phyloP scores from a whole-genome alignment of 768 basidiomycete species.

The Dentipellis fragilis region DNA sequence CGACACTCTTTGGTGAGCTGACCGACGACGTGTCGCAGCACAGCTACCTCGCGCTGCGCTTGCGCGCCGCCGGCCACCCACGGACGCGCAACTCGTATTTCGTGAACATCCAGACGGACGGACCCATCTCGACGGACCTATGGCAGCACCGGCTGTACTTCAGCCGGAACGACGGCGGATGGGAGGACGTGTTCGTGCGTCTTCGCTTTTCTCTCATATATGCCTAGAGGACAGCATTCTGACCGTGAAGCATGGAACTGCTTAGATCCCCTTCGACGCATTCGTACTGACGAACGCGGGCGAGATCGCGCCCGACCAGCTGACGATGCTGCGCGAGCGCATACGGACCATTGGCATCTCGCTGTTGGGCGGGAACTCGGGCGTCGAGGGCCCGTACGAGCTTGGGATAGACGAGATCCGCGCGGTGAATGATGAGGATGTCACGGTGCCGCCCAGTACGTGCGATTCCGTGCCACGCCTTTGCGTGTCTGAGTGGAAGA shows the following conservation, averaged over 20 bases:
- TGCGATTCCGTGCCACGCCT: neutral
- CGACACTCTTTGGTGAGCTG: slow-evolving; percentile 82
- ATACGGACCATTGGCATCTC: slow-evolving; percentile 81
- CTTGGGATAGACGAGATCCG: slow-evolving; percentile 75
- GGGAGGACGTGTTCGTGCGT: slow-evolving; percentile 79
- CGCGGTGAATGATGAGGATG: slow-evolving; percentile 70
- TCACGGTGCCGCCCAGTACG: slow-evolving; percentile 6
- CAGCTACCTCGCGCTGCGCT: slow-evolving; percentile 68
- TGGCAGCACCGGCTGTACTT: slow-evolving; percentile 94
- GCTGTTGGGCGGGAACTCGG: slow-evolving; percentile 75
- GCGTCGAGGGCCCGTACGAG: slow-evolving; percentile 67
- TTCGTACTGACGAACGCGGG: slow-evolving; percentile 72
- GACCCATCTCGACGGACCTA: slow-evolving; percentile 70
- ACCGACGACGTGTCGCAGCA: slow-evolving; percentile 79
- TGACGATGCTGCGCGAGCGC: slow-evolving; percentile 65
- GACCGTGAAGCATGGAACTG: neutral
- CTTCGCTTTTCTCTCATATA: slow-evolving; percentile 6
- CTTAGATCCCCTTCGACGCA: slow-evolving; percentile 72
- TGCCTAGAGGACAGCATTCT: neutral
- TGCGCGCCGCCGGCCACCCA: slow-evolving; percentile 70
- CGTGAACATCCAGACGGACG: slow-evolving; percentile 88
- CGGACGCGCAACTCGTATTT: slow-evolving; percentile 79
- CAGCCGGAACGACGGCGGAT: slow-evolving; percentile 47
- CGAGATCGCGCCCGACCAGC: slow-evolving; percentile 57
- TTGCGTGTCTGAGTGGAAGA: too few relatives aligned